These are phyloP conservation scores for Cryptococcus wingfieldii DNA, from an alignment of 1,284 basidiomycete genomes.

Conservation along the genomic window DNA sequence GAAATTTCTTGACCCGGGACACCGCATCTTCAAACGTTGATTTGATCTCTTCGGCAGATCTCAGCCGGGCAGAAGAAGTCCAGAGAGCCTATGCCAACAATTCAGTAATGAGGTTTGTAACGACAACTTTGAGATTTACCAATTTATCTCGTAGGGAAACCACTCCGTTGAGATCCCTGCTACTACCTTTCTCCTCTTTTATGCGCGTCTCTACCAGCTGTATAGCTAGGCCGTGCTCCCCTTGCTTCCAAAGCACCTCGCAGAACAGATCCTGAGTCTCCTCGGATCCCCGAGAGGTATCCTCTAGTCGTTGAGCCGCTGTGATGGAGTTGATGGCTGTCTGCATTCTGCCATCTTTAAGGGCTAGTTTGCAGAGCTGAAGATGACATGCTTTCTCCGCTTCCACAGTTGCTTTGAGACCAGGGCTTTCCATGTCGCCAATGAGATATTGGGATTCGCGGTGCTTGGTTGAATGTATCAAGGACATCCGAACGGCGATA, in stretches of 20 bases:
- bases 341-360: slow-evolving; percentile 66
- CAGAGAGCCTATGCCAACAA: slow-evolving; percentile 66
- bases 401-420: slow-evolving; percentile 55
- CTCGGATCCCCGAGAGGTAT: slow-evolving; percentile 47
- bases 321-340: slow-evolving; percentile 81
- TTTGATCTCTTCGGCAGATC: slow-evolving; percentile 73
- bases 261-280: slow-evolving; percentile 63
- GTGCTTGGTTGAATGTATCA: slow-evolving; percentile 69
- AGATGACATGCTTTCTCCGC: slow-evolving; percentile 70
- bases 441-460: slow-evolving; percentile 55
- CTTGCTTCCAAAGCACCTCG: slow-evolving; percentile 81
- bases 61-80: slow-evolving; percentile 78
- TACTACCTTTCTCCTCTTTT: slow-evolving; percentile 10
- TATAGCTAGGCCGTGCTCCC: slow-evolving; percentile 78
- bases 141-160: slow-evolving; percentile 52
- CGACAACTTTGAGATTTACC: slow-evolving; percentile 49
- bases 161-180: slow-evolving; percentile 4
- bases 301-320: slow-evolving; percentile 64
- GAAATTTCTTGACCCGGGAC: slow-evolving; percentile 7
- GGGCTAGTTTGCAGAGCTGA: slow-evolving; percentile 67
- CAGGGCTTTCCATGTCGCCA: slow-evolving; percentile 61
- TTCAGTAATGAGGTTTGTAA: neutral
- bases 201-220: slow-evolving; percentile 60
- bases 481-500: slow-evolving; percentile 73
- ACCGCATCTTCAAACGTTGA: slow-evolving; percentile 57